Conservation (phyloP, 495 filamentous ascomycete genomes). For the Podospora comata region DNA sequence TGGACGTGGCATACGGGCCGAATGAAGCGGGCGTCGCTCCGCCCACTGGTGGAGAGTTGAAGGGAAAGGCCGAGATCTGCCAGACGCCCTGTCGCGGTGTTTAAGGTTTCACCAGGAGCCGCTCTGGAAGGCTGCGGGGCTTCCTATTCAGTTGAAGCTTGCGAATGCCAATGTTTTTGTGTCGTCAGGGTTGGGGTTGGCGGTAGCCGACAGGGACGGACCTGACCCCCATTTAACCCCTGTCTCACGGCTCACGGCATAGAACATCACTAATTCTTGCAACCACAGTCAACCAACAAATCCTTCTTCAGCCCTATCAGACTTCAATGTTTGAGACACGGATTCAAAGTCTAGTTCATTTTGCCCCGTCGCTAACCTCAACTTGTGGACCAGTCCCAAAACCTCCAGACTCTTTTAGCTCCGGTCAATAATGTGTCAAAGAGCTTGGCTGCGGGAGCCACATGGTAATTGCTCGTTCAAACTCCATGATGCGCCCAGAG, state of each 20-base stretch:
- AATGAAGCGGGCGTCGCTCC: slow-evolving; percentile 6
- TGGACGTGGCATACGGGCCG: slow-evolving; percentile 6
- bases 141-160: not conserved
- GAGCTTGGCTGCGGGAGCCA: not conserved
- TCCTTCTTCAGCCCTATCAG: not conserved
- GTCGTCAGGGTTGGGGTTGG: not conserved
- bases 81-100: not conserved
- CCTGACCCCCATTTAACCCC: not conserved
- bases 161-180: not conserved
- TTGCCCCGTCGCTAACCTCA: not conserved
- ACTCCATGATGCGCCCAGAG: not conserved
- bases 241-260: not conserved
- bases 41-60: not conserved
- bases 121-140: too few relatives aligned
- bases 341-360: not conserved
- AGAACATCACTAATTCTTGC: not conserved
- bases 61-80: not conserved
- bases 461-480: not conserved
- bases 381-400: not conserved
- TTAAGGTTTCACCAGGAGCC: not conserved
- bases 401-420: not conserved
- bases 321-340: not conserved
- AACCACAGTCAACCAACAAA: not conserved
- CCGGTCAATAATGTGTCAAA: not conserved
- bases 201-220: not conserved